phyloP scores from a whole-genome alignment of 2,329 filamentous ascomycete species.

The Botryotinia narcissicola region DNA sequence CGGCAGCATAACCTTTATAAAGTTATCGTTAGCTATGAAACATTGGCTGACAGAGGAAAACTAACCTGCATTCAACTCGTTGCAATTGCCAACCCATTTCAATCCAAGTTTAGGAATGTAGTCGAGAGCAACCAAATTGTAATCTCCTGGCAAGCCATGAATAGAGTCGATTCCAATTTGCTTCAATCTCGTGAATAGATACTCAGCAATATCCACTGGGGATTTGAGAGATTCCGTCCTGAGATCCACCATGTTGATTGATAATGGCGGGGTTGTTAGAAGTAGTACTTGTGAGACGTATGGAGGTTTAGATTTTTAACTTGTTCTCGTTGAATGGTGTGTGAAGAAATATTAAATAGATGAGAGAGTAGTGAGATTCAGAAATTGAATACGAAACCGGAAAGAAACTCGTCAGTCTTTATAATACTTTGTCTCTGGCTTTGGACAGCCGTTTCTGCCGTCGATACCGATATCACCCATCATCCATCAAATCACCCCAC shows the following conservation, averaged over 20 bases:
- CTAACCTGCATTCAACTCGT: conserved; percentile 70
- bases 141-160: conserved; percentile 70
- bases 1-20: conserved; percentile 66
- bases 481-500: conserved; percentile 24
- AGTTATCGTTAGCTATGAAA: neutral
- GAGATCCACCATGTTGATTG: conserved; percentile 40
- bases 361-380: neutral
- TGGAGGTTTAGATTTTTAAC: conserved; percentile 2
- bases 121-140: conserved; percentile 68
- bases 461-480: conserved; percentile 10
- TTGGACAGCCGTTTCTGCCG: neutral
- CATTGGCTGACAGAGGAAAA: neutral
- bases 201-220: conserved; percentile 59
- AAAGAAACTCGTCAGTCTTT: neutral
- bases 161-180: conserved; percentile 64
- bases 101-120: conserved; percentile 59
- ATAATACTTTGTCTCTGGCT: neutral
- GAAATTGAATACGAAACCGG: neutral
- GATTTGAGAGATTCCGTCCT: conserved; percentile 43
- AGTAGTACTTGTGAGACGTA: neutral
- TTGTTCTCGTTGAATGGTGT: neutral
- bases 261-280: neutral
- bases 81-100: conserved; percentile 67
- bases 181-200: conserved; percentile 63
- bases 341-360: neutral